Evolutionary conservation across 2,329 filamentous ascomycete genomes (phyloP).

Genomic region (Macrophomina phaseolina): DNA sequence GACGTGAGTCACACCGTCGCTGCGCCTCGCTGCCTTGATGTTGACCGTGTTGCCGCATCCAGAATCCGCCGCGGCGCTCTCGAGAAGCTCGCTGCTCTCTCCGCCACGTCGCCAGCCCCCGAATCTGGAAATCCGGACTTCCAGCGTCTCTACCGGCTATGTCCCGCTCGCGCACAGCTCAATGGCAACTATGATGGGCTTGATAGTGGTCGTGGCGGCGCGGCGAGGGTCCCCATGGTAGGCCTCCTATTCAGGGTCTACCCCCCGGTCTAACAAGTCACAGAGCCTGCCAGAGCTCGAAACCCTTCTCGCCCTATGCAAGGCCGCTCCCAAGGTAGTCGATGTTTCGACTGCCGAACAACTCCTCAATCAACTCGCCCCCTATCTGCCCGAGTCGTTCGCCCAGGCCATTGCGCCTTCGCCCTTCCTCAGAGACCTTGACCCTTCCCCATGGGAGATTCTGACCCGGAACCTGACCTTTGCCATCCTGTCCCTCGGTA

Average conservation of each 20-base stretch:
- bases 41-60: slow-evolving; percentile 22
- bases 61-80: slow-evolving; percentile 54
- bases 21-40: background rate
- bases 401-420: slow-evolving; percentile 78
- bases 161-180: slow-evolving; percentile 31
- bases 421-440: slow-evolving; percentile 80
- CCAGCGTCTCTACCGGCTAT: slow-evolving; percentile 49
- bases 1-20: slow-evolving; percentile 21
- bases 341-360: slow-evolving; percentile 75
- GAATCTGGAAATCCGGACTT: slow-evolving; percentile 45
- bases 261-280: slow-evolving; percentile 14
- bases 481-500: slow-evolving; percentile 81
- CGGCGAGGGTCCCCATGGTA: slow-evolving; percentile 47
- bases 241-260: slow-evolving; percentile 19
- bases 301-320: slow-evolving; percentile 87
- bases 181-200: slow-evolving; percentile 26
- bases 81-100: slow-evolving; percentile 56
- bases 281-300: slow-evolving; percentile 90
- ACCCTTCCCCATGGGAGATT: slow-evolving; percentile 87
- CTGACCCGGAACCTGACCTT: slow-evolving; percentile 79
- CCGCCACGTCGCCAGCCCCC: slow-evolving; percentile 44
- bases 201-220: slow-evolving; percentile 31
- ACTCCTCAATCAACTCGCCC: slow-evolving; percentile 77
- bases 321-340: slow-evolving; percentile 78
- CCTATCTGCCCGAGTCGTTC: slow-evolving; percentile 86